Evolutionary conservation across 78 protist species (phyloP), one percentile per base, ranked within the genome.

Genomic region (Monocercomonoides exilis): DNA sequence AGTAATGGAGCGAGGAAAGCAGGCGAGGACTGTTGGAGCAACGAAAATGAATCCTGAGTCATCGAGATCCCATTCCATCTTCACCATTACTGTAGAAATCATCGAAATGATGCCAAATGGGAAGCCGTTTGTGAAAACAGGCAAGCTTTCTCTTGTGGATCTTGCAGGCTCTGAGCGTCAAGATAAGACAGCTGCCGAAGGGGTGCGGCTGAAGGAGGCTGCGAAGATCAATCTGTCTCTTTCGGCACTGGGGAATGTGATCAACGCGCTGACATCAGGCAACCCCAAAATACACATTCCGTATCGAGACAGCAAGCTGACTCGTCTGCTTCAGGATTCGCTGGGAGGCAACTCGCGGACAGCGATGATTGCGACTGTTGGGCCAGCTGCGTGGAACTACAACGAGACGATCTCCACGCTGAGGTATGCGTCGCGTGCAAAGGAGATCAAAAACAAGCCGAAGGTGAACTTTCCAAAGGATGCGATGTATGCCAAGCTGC

Each of bases 361-460:
- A 0, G 79, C 92, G 0, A 36, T 94, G 3, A 46, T 94, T 38
- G 87, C 91, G 2, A 86, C 92, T 1, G 85, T 88, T 1, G 91
- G 93, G 33, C 94, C 94, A 0, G 86, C 88, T 33, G 5, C 41
- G 35, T 46, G 35, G 6, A 92, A 94, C 77, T 46, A 44, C n/a
- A 87, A 92, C 42, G 96, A 94, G 41, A 94, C 96, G 1, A 33
- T 93, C 32, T 87, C 92, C 0, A 91, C 96, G 3, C 89, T 94
- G 35, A 89, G 92, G 3, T 94, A 93, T 81, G 96, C 94, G n/a
- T 45, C 84, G 21, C 82, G 91, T 1, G 45, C 85, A n/a, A 84
- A 89, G 84, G 0, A 4, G 38, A 70, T 89, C 63, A 41, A n/a
- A n/a, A 89, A 89, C 84, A 81, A 1, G 35, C 33, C 77, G 44